Base-by-base conservation (phyloP, 1,284 basidiomycete genomes). In the Rhodotorula sp. region DNA sequence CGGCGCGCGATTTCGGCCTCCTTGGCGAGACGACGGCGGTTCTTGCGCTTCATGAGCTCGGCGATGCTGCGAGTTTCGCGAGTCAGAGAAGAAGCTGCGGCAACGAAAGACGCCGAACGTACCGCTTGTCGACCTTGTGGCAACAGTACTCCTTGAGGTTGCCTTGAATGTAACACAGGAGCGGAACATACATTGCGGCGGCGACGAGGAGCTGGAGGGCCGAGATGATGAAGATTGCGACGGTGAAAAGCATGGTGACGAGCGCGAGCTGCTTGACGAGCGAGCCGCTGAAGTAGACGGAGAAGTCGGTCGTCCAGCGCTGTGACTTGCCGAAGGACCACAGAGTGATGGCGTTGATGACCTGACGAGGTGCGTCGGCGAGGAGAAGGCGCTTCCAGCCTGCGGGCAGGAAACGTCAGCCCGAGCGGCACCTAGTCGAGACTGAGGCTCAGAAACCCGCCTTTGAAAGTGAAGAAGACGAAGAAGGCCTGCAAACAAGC, bases 381-480 rank as follows among this genome's bases (percentile, higher is more conserved):
- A 98, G 84, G 23, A 98, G 83, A 12, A 97, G 83, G 25, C 93
- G 90, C 83, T 98, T 99, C 96, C 96, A 99, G 81, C 90, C 93
- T 95, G 76, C 46, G 70, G 4, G 4, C 68, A 16, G 7, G 41
- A 0, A 45, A 50, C 61, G 19, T 34, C 17, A 62, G 54, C 41
- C 21, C 1, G 8, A n/a, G 19, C 12, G 23, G 4, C n/a, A 1
- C 19, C 14, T 2, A 23, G 34, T 34, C 34, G 34, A 34, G 34
- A 34, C 34, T 34, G 34, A 60, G 27, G 46, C 16, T 25, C 10
- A 34, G 34, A 44, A 7, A 84, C 88, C 64, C 70, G 91, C 93
- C 93, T 85, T 99, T 99, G 88, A 99, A 99, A 1, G 91, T 91
- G 84, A 99, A 99, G 87, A 98, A 99, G 81, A 98, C 88, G 82